Evolutionary conservation across 352 stramenopile species (phyloP).

Genomic region (Phytophthora uliginosa): DNA sequence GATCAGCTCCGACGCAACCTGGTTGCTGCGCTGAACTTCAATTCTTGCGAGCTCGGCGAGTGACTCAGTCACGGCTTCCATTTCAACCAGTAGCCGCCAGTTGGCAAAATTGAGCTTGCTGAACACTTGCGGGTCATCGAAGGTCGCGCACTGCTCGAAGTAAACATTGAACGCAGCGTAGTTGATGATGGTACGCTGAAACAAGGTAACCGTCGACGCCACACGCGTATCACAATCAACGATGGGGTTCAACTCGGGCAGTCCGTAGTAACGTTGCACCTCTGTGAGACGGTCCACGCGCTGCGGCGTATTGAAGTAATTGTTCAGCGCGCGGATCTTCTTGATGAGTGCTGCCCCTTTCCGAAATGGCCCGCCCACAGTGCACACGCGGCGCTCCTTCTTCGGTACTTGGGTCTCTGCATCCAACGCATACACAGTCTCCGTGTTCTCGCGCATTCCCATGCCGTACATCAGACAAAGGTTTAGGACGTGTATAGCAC

Average conservation of each 20-base stretch:
- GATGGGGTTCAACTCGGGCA: background rate
- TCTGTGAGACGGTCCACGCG: background rate
- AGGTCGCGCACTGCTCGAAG: background rate
- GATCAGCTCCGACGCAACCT: background rate
- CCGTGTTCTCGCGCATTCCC: conserved; percentile 6
- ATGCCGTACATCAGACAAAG: conserved; percentile 14
- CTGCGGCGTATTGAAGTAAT: background rate
- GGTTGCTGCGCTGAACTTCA: background rate
- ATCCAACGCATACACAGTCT: background rate
- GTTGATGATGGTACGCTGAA: background rate
- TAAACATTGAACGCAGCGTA: background rate
- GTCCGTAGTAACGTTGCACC: background rate
- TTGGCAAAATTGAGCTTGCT: background rate
- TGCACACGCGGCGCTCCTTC: no score
- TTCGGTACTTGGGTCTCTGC: no score
- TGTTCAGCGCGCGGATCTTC: no score
- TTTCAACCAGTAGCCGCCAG: background rate
- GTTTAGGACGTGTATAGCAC: conserved; percentile 12
- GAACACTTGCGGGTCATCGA: background rate
- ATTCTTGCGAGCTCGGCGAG: background rate
- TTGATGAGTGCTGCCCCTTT: no score
- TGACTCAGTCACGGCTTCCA: background rate
- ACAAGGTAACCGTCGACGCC: background rate
- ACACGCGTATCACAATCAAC: background rate
- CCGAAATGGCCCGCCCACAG: no score